Base-by-base conservation (phyloP, 139 green algal genomes). In the Desmodesmus armatus region DNA sequence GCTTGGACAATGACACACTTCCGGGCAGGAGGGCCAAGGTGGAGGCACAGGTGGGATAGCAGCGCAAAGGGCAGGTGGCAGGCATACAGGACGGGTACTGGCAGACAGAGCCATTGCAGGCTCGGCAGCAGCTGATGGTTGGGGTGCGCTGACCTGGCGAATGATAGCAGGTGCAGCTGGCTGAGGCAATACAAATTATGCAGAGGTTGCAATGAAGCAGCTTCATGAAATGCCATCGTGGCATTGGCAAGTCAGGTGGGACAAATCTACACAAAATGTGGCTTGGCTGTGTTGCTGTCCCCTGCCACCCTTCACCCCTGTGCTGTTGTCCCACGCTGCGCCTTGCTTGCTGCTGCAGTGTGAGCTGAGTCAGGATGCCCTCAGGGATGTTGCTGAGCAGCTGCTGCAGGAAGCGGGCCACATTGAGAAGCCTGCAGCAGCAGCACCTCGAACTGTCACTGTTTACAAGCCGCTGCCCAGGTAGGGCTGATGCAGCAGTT, bases 341-440 rank as follows among this genome's bases (percentile, higher is more conserved):
- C 71, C 0, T 0, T 41, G 37, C 25, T 2, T 71, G 31, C 17
- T 81, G 25, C 41, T 72, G 62, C 79, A 85, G 79, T 0, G 67
- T 65, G 63, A 85, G 65, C 9, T 25, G 23, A 17, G 77, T 15
- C 5, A 33, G 23, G 63, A 77, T 25, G 25, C 39, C 29, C 43
- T 85, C 29, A 39, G 15, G 2, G 80, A 80, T 31, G 66, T 37
- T 23, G 41, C 43, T 2, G 80, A 86, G 69, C 49, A 86, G 80
- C 80, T 86, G 69, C 69, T 86, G 69, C 41, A 53, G 5, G 63
- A 84, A n/a, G 58, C 58, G n/a, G 77, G 58, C 9, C 73, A 69
- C 49, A 47, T 80, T 4, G n/a, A n/a, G n/a, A n/a, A n/a, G n/a
- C n/a, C n/a, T n/a, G n/a, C n/a, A n/a, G n/a, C n/a, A n/a, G n/a